Percentiles rank a stretch among this genome's conserved stretches.
phyloP scores from a whole-genome alignment of 345 rosid species.

The Combretum micranthum region DNA sequence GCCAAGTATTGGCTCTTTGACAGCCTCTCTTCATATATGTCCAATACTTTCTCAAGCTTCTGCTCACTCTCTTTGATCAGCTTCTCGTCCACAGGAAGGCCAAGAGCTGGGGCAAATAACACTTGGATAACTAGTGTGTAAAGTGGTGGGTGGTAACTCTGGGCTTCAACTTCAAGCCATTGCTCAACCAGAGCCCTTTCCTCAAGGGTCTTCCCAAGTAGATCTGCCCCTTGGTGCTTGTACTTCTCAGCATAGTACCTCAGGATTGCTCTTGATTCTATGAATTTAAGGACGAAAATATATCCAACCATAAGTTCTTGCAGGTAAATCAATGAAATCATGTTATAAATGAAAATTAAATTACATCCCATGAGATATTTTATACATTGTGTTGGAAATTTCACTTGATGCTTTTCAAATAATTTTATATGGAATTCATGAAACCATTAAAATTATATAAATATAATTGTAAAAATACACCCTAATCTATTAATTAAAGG shows the following conservation, averaged over 20 bases:
- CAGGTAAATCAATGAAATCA: neutral
- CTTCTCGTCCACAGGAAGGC: conserved; percentile 35
- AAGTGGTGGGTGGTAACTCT: conserved; percentile 42
- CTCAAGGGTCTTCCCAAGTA: conserved; percentile 32
- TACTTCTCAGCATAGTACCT: conserved; percentile 65
- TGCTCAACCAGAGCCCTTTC: conserved; percentile 58
- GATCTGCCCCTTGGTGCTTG: conserved; percentile 35
- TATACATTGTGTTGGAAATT: too few species aligned
- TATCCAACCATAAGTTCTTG: neutral
- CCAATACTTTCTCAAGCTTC: conserved; percentile 45
- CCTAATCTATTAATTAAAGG: too few species aligned
- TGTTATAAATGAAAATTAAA: too few species aligned
- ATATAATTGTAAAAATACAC: too few species aligned
- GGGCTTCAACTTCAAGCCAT: conserved; percentile 65
- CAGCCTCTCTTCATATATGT: conserved; percentile 56
- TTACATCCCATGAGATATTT: too few species aligned
- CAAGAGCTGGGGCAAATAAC: conserved; percentile 33
- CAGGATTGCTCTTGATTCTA: conserved; percentile 69
- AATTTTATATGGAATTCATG: too few species aligned
- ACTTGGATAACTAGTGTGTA: conserved; percentile 30
- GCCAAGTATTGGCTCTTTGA: conserved; percentile 55
- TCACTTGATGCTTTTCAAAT: too few species aligned
- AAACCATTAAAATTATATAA: too few species aligned
- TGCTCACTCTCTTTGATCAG: conserved; percentile 51
- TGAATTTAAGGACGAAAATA: neutral